Evolutionary conservation across 1,284 basidiomycete species (phyloP).

Genomic region (Amylostereum areolatum): DNA sequence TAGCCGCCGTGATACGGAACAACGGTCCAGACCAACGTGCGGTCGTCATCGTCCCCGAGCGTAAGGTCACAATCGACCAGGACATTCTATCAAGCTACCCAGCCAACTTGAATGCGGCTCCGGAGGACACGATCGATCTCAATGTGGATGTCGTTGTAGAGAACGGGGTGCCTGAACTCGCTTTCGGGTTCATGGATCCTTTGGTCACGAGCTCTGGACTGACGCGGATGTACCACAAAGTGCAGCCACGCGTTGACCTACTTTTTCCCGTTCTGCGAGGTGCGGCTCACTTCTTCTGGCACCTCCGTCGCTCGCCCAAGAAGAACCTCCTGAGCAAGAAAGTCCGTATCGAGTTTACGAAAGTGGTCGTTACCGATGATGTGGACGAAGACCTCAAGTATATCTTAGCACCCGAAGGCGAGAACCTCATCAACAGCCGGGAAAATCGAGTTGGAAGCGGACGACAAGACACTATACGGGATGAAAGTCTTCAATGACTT

Average conservation of each 20-base stretch:
- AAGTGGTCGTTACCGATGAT: neutral
- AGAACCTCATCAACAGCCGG: neutral
- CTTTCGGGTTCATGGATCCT: neutral
- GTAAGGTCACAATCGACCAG: no score
- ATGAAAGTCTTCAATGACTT: neutral
- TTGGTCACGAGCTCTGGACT: neutral
- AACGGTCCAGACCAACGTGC: no score
- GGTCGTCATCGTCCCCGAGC: no score
- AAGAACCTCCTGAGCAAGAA: neutral
- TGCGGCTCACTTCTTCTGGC: conserved; percentile 6
- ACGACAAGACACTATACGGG: neutral
- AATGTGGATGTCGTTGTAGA: neutral
- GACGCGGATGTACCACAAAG: neutral
- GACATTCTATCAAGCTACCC: no score
- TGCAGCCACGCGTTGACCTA: neutral
- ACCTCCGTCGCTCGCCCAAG: conserved; percentile 1
- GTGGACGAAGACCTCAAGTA: neutral
- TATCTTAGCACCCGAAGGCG: neutral
- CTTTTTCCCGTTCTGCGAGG: neutral
- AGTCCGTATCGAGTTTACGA: neutral
- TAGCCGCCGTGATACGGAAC: no score
- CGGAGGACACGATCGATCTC: no score
- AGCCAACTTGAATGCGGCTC: no score
- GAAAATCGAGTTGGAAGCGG: neutral
- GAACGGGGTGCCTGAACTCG: neutral